phyloP scores from a whole-genome alignment of 192 early-diverging fungal species.

The Radiomyces spectabilis region DNA sequence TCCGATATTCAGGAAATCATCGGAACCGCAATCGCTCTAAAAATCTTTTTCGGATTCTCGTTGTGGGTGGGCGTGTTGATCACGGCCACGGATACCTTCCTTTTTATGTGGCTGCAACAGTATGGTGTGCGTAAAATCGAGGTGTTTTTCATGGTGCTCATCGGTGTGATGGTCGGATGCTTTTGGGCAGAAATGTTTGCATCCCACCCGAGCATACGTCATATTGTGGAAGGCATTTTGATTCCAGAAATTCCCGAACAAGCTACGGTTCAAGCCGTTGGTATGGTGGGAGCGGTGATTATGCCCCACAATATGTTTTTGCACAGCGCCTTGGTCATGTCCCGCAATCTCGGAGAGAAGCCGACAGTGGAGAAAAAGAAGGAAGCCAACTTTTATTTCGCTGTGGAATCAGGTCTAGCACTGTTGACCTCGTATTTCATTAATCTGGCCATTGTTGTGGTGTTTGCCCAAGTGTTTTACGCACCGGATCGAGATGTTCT shows the following conservation, averaged over 20 bases:
- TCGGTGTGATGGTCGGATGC: slow-evolving; percentile 66
- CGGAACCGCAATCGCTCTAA: slow-evolving; percentile 85
- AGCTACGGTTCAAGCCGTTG: slow-evolving; percentile 57
- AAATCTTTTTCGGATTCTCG: slow-evolving; percentile 62
- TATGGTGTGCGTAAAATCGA: slow-evolving; percentile 67
- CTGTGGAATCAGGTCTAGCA: slow-evolving; percentile 54
- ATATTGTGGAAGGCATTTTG: slow-evolving; percentile 45
- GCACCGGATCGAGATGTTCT: slow-evolving; percentile 5
- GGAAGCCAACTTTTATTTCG: slow-evolving; percentile 65
- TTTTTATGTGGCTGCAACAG: slow-evolving; percentile 60
- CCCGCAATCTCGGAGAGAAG: slow-evolving; percentile 23
- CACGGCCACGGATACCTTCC: slow-evolving; percentile 71
- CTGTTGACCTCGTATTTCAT: slow-evolving; percentile 58
- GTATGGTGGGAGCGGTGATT: slow-evolving; percentile 59
- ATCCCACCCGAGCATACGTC: slow-evolving; percentile 37
- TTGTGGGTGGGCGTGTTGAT: slow-evolving; percentile 69
- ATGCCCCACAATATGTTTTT: slow-evolving; percentile 93
- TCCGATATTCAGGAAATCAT: slow-evolving; percentile 76
- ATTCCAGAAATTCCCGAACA: slow-evolving; percentile 45
- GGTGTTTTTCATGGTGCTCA: slow-evolving; percentile 61
- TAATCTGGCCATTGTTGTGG: slow-evolving; percentile 61
- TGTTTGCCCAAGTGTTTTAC: slow-evolving; percentile 50
- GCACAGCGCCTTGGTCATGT: slow-evolving; percentile 70
- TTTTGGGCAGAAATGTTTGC: slow-evolving; percentile 63
- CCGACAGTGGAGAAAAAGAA: slow-evolving; percentile 33